Evolutionary conservation across 169 alveolate genomes (phyloP).

Genomic region (Plasmodium knowlesi): DNA sequence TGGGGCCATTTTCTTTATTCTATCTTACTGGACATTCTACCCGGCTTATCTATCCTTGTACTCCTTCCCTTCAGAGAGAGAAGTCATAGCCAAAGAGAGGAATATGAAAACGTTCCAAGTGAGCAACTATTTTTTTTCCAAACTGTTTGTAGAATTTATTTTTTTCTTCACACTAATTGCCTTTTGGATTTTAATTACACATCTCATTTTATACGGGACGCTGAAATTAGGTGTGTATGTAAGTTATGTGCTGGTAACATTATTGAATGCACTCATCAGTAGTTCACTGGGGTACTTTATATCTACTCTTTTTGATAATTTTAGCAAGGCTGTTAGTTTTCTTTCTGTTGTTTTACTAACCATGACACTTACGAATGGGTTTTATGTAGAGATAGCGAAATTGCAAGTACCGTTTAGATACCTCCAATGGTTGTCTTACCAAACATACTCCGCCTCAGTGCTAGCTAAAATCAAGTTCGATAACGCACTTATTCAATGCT

Average conservation of each 20-base stretch:
- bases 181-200: constrained; percentile 42
- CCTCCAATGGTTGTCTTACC: constrained; percentile 62
- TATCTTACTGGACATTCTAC: constrained; percentile 68
- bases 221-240: constrained; percentile 27
- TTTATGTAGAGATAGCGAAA: constrained; percentile 44
- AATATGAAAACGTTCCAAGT: constrained; percentile 68
- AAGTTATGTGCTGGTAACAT: constrained; percentile 21
- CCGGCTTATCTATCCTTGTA: constrained; percentile 71
- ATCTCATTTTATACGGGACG: constrained; percentile 30
- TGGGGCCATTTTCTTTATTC: constrained; percentile 69
- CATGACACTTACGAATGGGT: constrained; percentile 63
- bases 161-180: constrained; percentile 38
- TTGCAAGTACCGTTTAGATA: constrained; percentile 45
- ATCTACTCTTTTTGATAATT: constrained; percentile 59
- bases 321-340: constrained; percentile 56
- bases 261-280: constrained; percentile 44
- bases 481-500: constrained; percentile 33
- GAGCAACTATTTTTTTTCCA: constrained; percentile 71
- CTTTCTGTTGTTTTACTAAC: constrained; percentile 51
- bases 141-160: constrained; percentile 54
- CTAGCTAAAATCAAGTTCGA: constrained; percentile 58
- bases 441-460: constrained; percentile 62
- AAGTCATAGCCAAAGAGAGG: constrained; percentile 74
- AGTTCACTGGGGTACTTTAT: constrained; percentile 58
- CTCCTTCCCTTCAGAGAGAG: constrained; percentile 79